A percentile compares a stretch with the other conserved stretches of the same genome.
These are phyloP conservation scores for Aspergillus cristatus DNA, from an alignment of 495 filamentous ascomycete genomes.

Conservation along the genomic window DNA sequence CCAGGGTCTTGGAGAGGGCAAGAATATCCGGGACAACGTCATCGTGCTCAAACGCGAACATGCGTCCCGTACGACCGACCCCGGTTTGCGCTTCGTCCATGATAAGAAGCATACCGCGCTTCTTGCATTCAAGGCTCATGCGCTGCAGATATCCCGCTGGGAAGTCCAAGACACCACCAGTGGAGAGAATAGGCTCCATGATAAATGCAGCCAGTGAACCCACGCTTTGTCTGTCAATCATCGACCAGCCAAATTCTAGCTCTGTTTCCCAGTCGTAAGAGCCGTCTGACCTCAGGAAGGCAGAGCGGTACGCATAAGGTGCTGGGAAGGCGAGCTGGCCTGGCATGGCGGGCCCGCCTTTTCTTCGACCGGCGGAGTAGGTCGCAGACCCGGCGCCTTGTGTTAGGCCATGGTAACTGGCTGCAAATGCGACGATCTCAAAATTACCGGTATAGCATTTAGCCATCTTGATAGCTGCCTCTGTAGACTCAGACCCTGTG, in stretches of 20 bases:
- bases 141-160: conserved; percentile 35
- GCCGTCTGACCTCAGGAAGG: conserved; percentile 39
- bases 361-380: conserved; percentile 38
- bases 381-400: conserved; percentile 32
- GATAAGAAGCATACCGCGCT: conserved; percentile 44
- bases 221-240: conserved; percentile 42
- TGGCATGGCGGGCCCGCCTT: conserved; percentile 25
- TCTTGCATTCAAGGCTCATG: conserved; percentile 37
- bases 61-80: conserved; percentile 39
- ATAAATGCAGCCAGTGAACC: conserved; percentile 48
- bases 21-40: conserved; percentile 44
- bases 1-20: conserved; percentile 44
- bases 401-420: conserved; percentile 47
- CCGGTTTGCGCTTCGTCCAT: conserved; percentile 50
- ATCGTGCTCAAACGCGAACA: conserved; percentile 43
- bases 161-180: conserved; percentile 41
- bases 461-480: conserved; percentile 47
- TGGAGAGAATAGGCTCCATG: conserved; percentile 44
- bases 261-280: conserved; percentile 50
- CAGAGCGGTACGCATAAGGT: conserved; percentile 45
- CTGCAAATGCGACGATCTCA: conserved; percentile 45
- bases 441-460: conserved; percentile 48
- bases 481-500: conserved; percentile 46
- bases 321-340: conserved; percentile 40
- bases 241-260: conserved; percentile 42